Evolutionary conservation across 202 grass and related monocot species (phyloP), one percentile per base, ranked within the genome.

Genomic region (Schoenoplectus triqueter): DNA sequence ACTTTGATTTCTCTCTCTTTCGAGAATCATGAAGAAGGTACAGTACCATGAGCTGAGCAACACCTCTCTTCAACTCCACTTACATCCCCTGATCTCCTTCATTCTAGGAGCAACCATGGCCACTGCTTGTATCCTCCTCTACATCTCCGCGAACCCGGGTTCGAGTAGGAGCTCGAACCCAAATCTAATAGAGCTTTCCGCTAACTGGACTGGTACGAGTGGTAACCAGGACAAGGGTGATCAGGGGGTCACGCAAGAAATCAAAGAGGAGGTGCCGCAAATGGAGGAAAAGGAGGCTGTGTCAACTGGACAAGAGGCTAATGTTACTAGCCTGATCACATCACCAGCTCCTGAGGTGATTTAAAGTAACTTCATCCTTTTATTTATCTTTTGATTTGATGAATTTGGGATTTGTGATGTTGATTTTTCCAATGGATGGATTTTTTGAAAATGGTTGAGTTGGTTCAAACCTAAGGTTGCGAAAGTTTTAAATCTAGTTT

Each of bases 71-170:
- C 70, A 86, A n/a, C 62, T 83, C 14, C 81, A 31, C 31, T 31
- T 31, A 31, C 31, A 83, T 3, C 93, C 91, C 42, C 56, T 95
- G 2, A 88, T 95, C 6, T 95, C 93, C 49, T 95, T 95, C 87
- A 17, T 84, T 19, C 80, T 95, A 5, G 93, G 93, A 69, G 93
- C 93, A 73, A 89, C 93, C 91, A 85, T 88, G 91, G 90, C 87
- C 75, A 91, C 91, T 84, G 93, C 92, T 81, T 92, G 88, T 80
- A 85, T 91, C 31, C 89, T 95, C 82, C 87, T 95, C 87, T 92
- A 92, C 91, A 78, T 93, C 87, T 91, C 91, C 7, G 91, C 93
- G 1, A 88, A 86, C 66, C 89, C 91, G 7, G 65, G 64, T 55
- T 83, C 81, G 5, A 52, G 40, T 49, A 66, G 15, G 20, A 83